phyloP scores from a whole-genome alignment of 2,329 filamentous ascomycete genomes.

The Parascedosporium putredinis region DNA sequence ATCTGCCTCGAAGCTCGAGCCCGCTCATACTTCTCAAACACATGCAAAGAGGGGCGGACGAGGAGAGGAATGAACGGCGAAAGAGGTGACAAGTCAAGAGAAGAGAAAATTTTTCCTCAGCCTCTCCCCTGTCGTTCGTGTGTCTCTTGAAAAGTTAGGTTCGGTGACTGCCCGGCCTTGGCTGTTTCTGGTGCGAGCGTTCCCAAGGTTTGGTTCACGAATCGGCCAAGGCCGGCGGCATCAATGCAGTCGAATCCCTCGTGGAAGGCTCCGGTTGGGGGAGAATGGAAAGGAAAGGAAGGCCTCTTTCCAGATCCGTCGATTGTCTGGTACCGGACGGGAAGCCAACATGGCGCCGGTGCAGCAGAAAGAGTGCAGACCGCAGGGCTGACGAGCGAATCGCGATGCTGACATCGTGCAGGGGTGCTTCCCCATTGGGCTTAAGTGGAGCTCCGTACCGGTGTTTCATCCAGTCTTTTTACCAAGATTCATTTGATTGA shows the following conservation, averaged over 20 bases:
- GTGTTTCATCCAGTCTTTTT: too few species aligned
- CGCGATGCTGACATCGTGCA: not conserved
- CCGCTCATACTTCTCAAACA: too few species aligned
- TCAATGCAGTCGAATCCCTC: not conserved
- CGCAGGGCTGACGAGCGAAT: not conserved
- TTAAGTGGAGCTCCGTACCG: not conserved
- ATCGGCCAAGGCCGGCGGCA: not conserved
- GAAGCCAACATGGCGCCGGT: not conserved
- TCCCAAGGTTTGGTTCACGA: not conserved
- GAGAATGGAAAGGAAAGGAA: not conserved
- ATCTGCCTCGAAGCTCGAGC: too few species aligned
- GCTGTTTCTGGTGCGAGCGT: not conserved
- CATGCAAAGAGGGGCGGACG: too few species aligned
- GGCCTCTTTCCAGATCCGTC: not conserved
- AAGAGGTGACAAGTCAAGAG: too few species aligned
- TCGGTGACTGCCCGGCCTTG: not conserved
- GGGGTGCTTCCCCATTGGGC: not conserved
- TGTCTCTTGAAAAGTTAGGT: too few species aligned
- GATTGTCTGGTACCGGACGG: not conserved
- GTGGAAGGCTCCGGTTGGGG: not conserved
- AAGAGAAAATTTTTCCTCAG: too few species aligned
- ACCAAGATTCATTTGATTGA: too few species aligned
- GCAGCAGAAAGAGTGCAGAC: not conserved
- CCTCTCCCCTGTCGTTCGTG: too few species aligned
- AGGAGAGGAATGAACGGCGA: too few species aligned